Conservation (phyloP, 2,329 filamentous ascomycete species). For the Seiridium cupressi region DNA sequence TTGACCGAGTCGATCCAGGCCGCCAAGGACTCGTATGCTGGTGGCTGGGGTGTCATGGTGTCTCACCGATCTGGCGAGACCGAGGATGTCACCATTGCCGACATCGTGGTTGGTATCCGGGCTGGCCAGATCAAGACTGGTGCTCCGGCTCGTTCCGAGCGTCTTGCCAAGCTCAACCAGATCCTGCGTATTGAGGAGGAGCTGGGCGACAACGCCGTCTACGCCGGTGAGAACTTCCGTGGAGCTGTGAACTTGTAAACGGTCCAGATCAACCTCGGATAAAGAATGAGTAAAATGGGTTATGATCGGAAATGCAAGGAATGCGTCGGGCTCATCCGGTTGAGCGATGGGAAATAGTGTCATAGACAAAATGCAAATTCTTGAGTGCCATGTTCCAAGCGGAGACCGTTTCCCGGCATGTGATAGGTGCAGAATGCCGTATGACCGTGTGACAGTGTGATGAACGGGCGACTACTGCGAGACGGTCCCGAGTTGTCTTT, state of each 20-base stretch:
- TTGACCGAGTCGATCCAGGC: constrained; percentile 98
- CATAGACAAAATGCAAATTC: constrained; percentile 14
- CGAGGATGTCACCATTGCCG: constrained; percentile 98
- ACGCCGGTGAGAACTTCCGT: constrained; percentile 91
- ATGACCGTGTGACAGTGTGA: not conserved
- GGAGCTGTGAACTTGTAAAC: constrained; percentile 81
- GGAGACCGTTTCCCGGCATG: not conserved
- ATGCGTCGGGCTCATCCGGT: constrained; percentile 9
- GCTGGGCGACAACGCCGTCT: constrained; percentile 87
- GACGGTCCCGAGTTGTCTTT: not conserved
- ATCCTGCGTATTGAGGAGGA: constrained; percentile 99
- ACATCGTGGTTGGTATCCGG: constrained; percentile 95
- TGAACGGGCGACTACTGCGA: not conserved
- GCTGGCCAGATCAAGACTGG: constrained; percentile 99
- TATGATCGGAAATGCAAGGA: constrained; percentile 13
- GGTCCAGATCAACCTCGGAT: constrained; percentile 9
- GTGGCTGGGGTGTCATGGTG: constrained; percentile 98
- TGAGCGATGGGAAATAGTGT: constrained; percentile 8
- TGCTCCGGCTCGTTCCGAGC: constrained; percentile 93
- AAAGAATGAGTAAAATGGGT: constrained; percentile 8
- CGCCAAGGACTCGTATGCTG: constrained; percentile 95
- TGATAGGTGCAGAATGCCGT: not conserved
- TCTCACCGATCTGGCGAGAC: constrained; percentile 99
- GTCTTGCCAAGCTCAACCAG: constrained; percentile 99
- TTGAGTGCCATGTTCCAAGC: not conserved